Conservation (phyloP, 179 eudicot species). For the Pouteria campechiana region DNA sequence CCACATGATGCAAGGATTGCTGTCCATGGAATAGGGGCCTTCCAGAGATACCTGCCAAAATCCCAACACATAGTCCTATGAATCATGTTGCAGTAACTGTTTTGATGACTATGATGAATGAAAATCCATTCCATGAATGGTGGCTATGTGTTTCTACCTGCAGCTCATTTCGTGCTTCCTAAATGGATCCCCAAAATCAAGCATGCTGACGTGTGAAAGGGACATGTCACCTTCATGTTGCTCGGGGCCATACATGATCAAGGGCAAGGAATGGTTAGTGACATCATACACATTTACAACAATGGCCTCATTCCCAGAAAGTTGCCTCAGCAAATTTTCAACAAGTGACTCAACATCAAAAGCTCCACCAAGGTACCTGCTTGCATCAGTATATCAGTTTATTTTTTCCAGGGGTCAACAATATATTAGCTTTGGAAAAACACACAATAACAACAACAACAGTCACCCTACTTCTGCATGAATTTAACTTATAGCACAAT, state of each 20-base stretch:
- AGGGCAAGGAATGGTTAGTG: constrained; percentile 48
- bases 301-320: constrained; percentile 45
- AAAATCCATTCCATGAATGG: too few species aligned
- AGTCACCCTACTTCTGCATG: too few species aligned
- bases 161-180: constrained; percentile 63
- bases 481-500: too few species aligned
- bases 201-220: constrained; percentile 33
- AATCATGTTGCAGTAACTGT: too few species aligned
- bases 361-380: constrained; percentile 64
- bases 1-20: constrained; percentile 20
- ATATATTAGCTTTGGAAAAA: too few species aligned
- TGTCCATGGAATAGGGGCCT: constrained; percentile 41
- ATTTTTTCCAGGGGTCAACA: too few species aligned
- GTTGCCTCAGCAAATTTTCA: constrained; percentile 59
- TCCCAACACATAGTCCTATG: too few species aligned
- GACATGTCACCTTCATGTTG: constrained; percentile 39
- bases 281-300: constrained; percentile 53
- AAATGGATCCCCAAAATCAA: constrained; percentile 72
- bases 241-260: constrained; percentile 48
- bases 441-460: too few species aligned
- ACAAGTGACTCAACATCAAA: constrained; percentile 71
- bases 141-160: constrained; percentile 20
- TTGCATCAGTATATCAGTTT: constrained; percentile 1
- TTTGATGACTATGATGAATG: too few species aligned
- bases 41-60: constrained; percentile 39